Conservation (phyloP, 2,329 filamentous ascomycete genomes). For the Stagonosporopsis chrysanthemi region DNA sequence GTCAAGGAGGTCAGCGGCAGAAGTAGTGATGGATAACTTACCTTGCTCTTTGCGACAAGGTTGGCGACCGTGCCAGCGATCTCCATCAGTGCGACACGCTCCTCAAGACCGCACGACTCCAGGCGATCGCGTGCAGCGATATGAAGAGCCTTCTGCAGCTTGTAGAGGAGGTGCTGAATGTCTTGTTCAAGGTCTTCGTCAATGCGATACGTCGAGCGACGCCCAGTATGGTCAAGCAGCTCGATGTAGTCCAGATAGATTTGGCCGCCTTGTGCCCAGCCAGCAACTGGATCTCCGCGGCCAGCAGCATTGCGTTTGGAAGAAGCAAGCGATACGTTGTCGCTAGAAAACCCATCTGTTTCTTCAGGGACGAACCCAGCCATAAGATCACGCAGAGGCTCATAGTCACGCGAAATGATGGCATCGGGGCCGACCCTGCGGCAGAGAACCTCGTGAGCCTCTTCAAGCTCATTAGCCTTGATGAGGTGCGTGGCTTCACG, state of each 20-base stretch:
- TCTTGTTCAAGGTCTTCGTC: slow-evolving; percentile 44
- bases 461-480: slow-evolving; percentile 74
- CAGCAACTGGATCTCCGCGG: slow-evolving; percentile 59
- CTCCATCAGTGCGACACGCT: slow-evolving; percentile 77
- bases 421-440: slow-evolving; percentile 81
- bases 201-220: slow-evolving; percentile 38
- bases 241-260: slow-evolving; percentile 74
- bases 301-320: slow-evolving; percentile 2
- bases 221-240: slow-evolving; percentile 52
- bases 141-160: slow-evolving; percentile 48
- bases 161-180: slow-evolving; percentile 40
- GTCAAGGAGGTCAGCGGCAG: slow-evolving; percentile 28
- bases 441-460: slow-evolving; percentile 85
- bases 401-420: slow-evolving; percentile 83
- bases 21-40: slow-evolving; percentile 21
- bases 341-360: slow-evolving; percentile 52
- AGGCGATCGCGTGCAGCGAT: slow-evolving; percentile 50
- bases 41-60: slow-evolving; percentile 61
- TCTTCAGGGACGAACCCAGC: slow-evolving; percentile 66
- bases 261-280: slow-evolving; percentile 81
- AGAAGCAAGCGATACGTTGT: slow-evolving; percentile 19
- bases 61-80: slow-evolving; percentile 79
- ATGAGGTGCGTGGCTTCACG: slow-evolving; percentile 73
- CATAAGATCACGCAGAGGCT: slow-evolving; percentile 72
- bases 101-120: slow-evolving; percentile 56